Base-by-base conservation (phyloP, 2,329 filamentous ascomycete genomes). In the Colletotrichum chlorophyti region DNA sequence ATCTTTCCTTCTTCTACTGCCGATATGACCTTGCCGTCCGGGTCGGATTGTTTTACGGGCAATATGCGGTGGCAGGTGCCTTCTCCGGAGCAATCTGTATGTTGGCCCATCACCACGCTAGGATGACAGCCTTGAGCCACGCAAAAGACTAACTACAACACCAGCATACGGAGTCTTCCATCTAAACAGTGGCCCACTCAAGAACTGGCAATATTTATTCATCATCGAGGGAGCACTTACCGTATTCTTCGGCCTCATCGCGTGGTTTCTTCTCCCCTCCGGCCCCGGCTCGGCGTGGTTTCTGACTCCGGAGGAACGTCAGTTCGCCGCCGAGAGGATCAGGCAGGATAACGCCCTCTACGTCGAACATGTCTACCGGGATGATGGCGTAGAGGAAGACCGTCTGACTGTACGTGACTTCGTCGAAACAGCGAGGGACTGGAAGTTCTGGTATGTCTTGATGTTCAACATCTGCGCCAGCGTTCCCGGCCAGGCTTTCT, bases 1-100 rank as follows among this genome's bases (percentile, higher is more conserved):
- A 86, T 62, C 74, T 86, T 24, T 82, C 81, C 15, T 72, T 83
- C 48, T 86, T 85, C 67, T 86, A 86, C 64, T 82, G 81, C 5
- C 77, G 80, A 40, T 85, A 78, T 68, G 83, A 85, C 62, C 83
- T 86, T 58, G 83, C 76, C 4, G 74, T 76, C 14, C 75, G 83
- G 1, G 68, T 86, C 15, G 81, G 76, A 4, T 68, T 84, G 35
- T 85, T 86, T 65, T 86, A 83, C 62, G 82, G 83, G 7, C 81
- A 84, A 66, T 81, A 79, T 53, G 82, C 82, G 2, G 74, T 85
- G 7, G 81, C 83, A 3, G 82, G 80, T 6, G 83, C 82, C 1
- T 73, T 86, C 29, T 82, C 82, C n/a, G 83, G 83, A 2, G 64
- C 83, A 3, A 69, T 86, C 31, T 65, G 69, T 64, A 47, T 15